phyloP scores from a whole-genome alignment of 176 grass and related monocot species.

The Hsuehochloa calcarea region DNA sequence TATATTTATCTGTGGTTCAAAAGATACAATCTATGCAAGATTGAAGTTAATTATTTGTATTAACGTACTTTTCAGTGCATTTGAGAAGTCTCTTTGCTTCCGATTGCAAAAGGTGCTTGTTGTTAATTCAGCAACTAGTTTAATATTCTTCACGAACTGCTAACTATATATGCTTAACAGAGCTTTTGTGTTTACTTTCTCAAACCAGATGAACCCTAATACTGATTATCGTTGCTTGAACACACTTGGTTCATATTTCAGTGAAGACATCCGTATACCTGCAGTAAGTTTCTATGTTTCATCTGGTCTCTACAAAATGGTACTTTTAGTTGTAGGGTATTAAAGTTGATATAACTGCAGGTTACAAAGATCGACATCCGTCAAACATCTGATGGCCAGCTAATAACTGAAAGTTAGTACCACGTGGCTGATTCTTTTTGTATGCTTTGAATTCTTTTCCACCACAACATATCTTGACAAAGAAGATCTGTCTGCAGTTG shows the following conservation, averaged over 20 bases:
- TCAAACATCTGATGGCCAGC: conserved; percentile 78
- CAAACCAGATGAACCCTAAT: conserved; percentile 78
- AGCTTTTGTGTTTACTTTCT: conserved; percentile 1
- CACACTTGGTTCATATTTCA: conserved; percentile 82
- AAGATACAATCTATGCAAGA: conserved; percentile 7
- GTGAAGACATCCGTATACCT: conserved; percentile 79
- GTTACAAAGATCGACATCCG: conserved; percentile 91
- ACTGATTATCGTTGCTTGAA: conserved; percentile 76
- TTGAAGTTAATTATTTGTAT: conserved; percentile 20
- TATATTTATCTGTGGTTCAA: background rate
- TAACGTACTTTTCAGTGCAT: conserved; percentile 55
- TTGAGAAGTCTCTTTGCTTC: conserved; percentile 71
- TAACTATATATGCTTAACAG: background rate
- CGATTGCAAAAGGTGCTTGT: conserved; percentile 69
- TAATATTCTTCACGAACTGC: background rate
- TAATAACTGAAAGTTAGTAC: conserved; percentile 90
- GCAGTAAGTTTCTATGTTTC: conserved; percentile 45
- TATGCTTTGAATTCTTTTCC: background rate
- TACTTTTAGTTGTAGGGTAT: background rate
- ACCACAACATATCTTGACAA: conserved; percentile 10
- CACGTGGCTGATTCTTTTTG: background rate
- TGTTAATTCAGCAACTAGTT: conserved; percentile 23
- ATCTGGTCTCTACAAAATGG: background rate
- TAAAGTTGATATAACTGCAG: conserved; percentile 55
- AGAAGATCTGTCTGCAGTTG: conserved; percentile 59